A percentile compares a stretch with the other conserved stretches of the same genome.
These are phyloP conservation scores for Pyrenophora tritici-repentis DNA, from an alignment of 2,329 filamentous ascomycete genomes.

Conservation along the genomic window DNA sequence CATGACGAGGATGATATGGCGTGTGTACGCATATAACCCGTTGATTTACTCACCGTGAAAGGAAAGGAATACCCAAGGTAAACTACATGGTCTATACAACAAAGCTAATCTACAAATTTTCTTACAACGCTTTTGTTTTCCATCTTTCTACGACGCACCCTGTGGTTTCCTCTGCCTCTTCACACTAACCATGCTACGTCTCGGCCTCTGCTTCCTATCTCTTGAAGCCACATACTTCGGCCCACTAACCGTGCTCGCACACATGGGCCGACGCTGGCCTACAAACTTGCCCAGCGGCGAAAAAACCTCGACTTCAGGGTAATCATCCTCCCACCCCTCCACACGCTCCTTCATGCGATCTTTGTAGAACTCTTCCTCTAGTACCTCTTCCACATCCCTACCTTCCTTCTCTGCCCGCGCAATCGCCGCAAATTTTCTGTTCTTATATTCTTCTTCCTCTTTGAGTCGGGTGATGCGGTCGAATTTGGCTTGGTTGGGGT, in stretches of 20 bases:
- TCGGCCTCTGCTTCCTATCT: constrained; percentile 62
- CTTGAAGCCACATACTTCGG: constrained; percentile 59
- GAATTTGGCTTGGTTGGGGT: constrained; percentile 33
- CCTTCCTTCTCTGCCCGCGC: constrained; percentile 13
- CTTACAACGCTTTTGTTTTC: background rate
- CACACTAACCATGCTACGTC: constrained; percentile 68
- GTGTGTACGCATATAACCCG: too few species aligned
- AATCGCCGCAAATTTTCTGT: constrained; percentile 27
- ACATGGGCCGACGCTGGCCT: constrained; percentile 68
- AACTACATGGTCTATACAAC: background rate
- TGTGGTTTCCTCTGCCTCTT: constrained; percentile 40
- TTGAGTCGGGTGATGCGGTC: constrained; percentile 17
- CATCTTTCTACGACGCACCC: background rate
- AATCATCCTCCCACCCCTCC: constrained; percentile 38
- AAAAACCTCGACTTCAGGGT: constrained; percentile 82
- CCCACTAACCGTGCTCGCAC: constrained; percentile 66
- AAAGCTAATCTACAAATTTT: background rate
- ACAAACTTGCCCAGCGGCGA: constrained; percentile 84
- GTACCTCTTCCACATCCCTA: constrained; percentile 40
- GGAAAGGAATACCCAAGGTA: background rate
- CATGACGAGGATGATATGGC: background rate
- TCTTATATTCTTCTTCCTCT: constrained; percentile 17
- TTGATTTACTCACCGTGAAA: too few species aligned
- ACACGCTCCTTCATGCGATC: constrained; percentile 20
- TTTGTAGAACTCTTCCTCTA: constrained; percentile 27